Percentiles rank a stretch among this genome's conserved stretches.
Evolutionary conservation across 148 eudicot species (phyloP).

Genomic region (Amaranthus cruentus): DNA sequence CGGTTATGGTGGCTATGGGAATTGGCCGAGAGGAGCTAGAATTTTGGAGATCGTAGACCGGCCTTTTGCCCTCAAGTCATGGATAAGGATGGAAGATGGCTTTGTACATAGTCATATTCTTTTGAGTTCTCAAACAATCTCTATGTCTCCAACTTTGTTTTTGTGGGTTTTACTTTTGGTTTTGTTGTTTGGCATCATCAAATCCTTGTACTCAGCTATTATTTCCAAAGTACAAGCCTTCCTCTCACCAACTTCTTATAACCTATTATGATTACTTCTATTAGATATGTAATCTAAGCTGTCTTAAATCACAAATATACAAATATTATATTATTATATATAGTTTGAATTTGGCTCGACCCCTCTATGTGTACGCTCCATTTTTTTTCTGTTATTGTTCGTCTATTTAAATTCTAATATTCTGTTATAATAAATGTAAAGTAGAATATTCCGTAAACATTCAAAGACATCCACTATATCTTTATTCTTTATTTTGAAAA

Average conservation of each 20-base stretch:
- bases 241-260: background rate
- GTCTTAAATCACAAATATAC: too few species aligned
- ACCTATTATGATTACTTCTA: too few species aligned
- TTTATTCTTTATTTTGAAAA: too few species aligned
- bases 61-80: slow-evolving; percentile 72
- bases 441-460: too few species aligned
- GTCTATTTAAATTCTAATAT: too few species aligned
- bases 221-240: slow-evolving; percentile 3
- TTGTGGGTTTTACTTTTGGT: background rate
- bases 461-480: too few species aligned
- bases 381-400: too few species aligned
- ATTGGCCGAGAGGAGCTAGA: slow-evolving; percentile 79
- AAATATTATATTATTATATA: too few species aligned
- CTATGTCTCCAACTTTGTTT: background rate
- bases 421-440: too few species aligned
- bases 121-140: slow-evolving; percentile 2
- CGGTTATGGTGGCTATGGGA: slow-evolving; percentile 89
- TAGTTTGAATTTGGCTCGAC: too few species aligned
- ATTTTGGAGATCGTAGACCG: slow-evolving; percentile 48
- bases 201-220: background rate
- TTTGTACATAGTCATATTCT: slow-evolving; percentile 10
- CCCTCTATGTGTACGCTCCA: too few species aligned
- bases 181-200: background rate
- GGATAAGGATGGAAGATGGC: slow-evolving; percentile 43
- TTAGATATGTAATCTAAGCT: too few species aligned